Evolutionary conservation across 225 moss, liverwort and hornwort genomes (phyloP), one percentile per base, ranked within the genome.

Genomic region (Sphagnum contortum): DNA sequence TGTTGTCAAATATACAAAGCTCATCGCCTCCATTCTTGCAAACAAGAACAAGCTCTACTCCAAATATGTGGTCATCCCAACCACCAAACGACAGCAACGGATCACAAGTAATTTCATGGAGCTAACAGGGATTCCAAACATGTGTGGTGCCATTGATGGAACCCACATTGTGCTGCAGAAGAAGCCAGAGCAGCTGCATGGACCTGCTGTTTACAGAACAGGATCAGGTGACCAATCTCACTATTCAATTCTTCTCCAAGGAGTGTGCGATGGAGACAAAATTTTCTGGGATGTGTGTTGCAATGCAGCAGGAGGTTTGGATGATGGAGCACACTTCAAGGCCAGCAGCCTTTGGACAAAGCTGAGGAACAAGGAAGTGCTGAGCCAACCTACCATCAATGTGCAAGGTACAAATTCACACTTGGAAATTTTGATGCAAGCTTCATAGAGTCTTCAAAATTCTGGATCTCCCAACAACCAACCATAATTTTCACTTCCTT

Each of bases 201-300:
- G 71, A 13, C 68, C 68, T 49, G 67, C 70, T 4, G 76, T 74
- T 12, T 64, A 6, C 77, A 65, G 86, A 71, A 75, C 9, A 58
- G 75, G 67, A 69, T 73, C 13, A 67, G 75, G 57, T 12, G 5
- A 47, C 9, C 60, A 61, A 12, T 47, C 54, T 6, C 75, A 71
- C 48, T 78, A 70, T 66, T 83, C 80, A 64, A 49, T 87, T 48
- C 71, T 87, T 45, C 77, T 87, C 10, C 83, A 87, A 51, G 83
- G 79, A 5, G 87, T 87, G 29, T 87, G 87, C 59, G 87, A 83
- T 69, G 70, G 74, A 1, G 74, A 83, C 52, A 81, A 76, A 10
- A 73, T 87, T 6, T 87, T 87, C 49, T 87, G 82, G 87, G 80
- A 87, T 70, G 83, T 87, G 61, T 79, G 68, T 68, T 87, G 83